Base-by-base conservation (phyloP, 2,329 filamentous ascomycete species). In the Diaporthe sp. region DNA sequence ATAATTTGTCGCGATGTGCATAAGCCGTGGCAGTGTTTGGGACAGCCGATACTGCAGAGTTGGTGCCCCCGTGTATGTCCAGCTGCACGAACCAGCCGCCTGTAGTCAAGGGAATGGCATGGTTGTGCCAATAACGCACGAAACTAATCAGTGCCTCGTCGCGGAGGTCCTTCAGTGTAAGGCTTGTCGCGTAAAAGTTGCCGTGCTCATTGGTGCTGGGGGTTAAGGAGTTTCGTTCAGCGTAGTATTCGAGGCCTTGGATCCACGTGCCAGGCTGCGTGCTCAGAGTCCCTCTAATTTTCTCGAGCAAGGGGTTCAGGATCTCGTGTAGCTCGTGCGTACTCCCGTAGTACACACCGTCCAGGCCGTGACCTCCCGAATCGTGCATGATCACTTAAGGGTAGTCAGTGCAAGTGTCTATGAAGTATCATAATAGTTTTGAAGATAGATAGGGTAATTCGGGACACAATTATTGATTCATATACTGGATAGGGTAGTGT, bases 11-110 rank as follows among this genome's bases (percentile, higher is more conserved):
- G n/a, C 83, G 83, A 75, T 86, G 84, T 9, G 82, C 83, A 61
- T 86, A 86, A 9, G 84, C 80, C 9, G 84, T 82, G 30, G 80
- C 74, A n/a, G 80, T 75, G 19, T 76, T 76, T 17, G 80, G 77
- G 0, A 78, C 77, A 32, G 78, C 77, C 71, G 79, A 77, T 7
- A 86, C 80, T 32, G 81, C 82, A 58, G 84, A 85, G 74, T 82
- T 83, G 59, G 80, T 78, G 42, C 85, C 84, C 70, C 85, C 84
- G 71, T 86, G 83, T 35, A 86, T 70, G 76, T 86, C 85, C 35
- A 86, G 77, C 72, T 85, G 83, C 69, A 84, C 81, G 72, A 84
- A 85, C 85, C 85, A 86, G 73, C 82, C 81, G 72, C 83, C 83
- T 3, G 80, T 70, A 51, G 79, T 78, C 76, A 83, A 85, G 3